Conservation (phyloP, 192 early-diverging fungal genomes). For the Dispira simplex region DNA sequence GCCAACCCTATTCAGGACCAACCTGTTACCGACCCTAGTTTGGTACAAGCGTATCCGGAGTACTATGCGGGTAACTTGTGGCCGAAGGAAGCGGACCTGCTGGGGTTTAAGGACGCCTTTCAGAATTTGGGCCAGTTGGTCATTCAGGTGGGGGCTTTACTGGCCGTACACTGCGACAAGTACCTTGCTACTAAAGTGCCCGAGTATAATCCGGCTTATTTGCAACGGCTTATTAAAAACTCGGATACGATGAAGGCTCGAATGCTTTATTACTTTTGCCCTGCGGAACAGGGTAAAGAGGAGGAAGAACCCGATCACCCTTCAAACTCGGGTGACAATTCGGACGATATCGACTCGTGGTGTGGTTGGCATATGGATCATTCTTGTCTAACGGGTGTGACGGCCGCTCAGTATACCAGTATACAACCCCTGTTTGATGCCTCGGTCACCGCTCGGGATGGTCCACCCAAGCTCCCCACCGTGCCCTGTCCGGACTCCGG, state of each 20-base stretch:
- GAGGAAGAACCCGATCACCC: not conserved
- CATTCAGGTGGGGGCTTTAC: constrained; percentile 31
- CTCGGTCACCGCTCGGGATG: constrained; percentile 11
- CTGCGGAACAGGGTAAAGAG: not conserved
- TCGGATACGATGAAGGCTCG: constrained; percentile 43
- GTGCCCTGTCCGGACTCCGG: constrained; percentile 23
- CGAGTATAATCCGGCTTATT: constrained; percentile 24
- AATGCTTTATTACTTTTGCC: constrained; percentile 46
- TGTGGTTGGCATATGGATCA: constrained; percentile 59
- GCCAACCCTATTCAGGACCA: constrained; percentile 34
- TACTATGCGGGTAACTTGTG: constrained; percentile 41
- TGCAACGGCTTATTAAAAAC: constrained; percentile 31
- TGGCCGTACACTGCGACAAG: constrained; percentile 38
- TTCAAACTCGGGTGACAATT: constrained; percentile 6
- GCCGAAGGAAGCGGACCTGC: constrained; percentile 30
- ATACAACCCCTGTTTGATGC: constrained; percentile 5
- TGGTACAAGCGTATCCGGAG: constrained; percentile 29
- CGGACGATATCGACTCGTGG: constrained; percentile 38
- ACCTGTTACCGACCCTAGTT: constrained; percentile 17
- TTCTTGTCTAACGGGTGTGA: constrained; percentile 42
- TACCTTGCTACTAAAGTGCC: constrained; percentile 15
- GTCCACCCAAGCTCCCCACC: not conserved
- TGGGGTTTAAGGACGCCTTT: constrained; percentile 34
- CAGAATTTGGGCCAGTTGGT: constrained; percentile 40
- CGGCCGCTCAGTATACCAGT: constrained; percentile 41